phyloP scores from a whole-genome alignment of 78 protist genomes.

The slime mould (Dictyostelium discoideum) region DNA sequence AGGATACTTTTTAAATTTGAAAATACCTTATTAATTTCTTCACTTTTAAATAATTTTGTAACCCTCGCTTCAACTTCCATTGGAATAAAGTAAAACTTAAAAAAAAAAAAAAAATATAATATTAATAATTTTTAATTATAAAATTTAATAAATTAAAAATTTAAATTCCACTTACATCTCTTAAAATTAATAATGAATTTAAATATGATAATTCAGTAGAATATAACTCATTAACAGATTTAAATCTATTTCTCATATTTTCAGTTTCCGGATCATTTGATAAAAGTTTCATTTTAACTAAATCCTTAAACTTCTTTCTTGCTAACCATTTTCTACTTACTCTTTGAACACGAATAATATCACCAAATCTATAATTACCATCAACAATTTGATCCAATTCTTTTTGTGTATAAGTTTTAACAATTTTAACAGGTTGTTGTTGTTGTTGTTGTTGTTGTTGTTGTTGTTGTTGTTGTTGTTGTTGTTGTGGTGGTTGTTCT shows the following conservation, averaged over 20 bases:
- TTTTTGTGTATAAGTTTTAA: not conserved
- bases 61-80: conserved; percentile 77
- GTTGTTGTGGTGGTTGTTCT: not conserved
- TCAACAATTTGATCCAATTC: conserved; percentile 6
- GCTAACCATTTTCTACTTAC: conserved; percentile 17
- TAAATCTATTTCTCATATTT: conserved; percentile 33
- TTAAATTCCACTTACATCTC: conserved; percentile 33
- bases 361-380: conserved; percentile 60
- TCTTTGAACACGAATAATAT: conserved; percentile 57
- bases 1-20: conserved; percentile 58
- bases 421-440: not conserved
- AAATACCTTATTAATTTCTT: conserved; percentile 62
- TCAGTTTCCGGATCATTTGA: conserved; percentile 74
- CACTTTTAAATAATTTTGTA: conserved; percentile 51
- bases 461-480: not conserved
- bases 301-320: conserved; percentile 24
- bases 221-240: conserved; percentile 53
- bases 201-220: conserved; percentile 61
- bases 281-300: conserved; percentile 7
- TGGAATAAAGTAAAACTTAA: conserved; percentile 42
- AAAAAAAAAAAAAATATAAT: not conserved
- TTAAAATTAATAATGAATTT: conserved; percentile 58
- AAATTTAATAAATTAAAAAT: not conserved
- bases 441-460: not conserved
- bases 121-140: not conserved